Percentiles rank a stretch among this genome's conserved stretches.
phyloP scores from a whole-genome alignment of 106 monocot genomes.

The Allium cepa region DNA sequence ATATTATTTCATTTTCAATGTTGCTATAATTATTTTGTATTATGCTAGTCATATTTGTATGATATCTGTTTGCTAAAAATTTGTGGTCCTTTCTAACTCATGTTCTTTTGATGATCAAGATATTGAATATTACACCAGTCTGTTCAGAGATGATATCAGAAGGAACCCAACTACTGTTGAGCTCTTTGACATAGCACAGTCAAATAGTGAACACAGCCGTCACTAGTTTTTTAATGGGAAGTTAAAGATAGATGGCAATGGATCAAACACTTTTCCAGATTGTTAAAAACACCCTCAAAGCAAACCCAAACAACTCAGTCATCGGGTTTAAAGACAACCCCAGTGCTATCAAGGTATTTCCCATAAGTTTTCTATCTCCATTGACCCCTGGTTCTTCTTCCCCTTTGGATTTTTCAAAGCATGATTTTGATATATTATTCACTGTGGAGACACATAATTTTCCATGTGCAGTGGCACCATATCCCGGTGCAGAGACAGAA shows the following conservation, averaged over 20 bases:
- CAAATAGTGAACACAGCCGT: conserved; percentile 91
- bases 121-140: conserved; percentile 67
- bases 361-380: conserved; percentile 44
- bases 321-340: conserved; percentile 99
- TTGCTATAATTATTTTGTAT: too few relatives aligned
- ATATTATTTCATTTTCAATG: too few relatives aligned
- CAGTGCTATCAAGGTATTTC: conserved; percentile 81
- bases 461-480: conserved; percentile 96
- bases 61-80: too few relatives aligned
- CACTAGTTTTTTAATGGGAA: conserved; percentile 96
- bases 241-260: conserved; percentile 74
- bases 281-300: conserved; percentile 76
- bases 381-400: conserved; percentile 43
- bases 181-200: conserved; percentile 96
- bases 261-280: conserved; percentile 57
- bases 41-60: too few relatives aligned
- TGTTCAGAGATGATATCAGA: conserved; percentile 86
- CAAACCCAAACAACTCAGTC: conserved; percentile 83
- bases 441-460: conserved; percentile 98
- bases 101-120: conserved; percentile 99
- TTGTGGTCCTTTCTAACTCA: too few relatives aligned
- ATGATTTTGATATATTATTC: conserved; percentile 68
- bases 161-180: conserved; percentile 91
- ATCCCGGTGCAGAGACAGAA: conserved; percentile 92
- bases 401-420: conserved; percentile 10